These are phyloP conservation scores for Ceratobasidium sp. DNA, from an alignment of 1,284 basidiomycete genomes.

Conservation along the genomic window DNA sequence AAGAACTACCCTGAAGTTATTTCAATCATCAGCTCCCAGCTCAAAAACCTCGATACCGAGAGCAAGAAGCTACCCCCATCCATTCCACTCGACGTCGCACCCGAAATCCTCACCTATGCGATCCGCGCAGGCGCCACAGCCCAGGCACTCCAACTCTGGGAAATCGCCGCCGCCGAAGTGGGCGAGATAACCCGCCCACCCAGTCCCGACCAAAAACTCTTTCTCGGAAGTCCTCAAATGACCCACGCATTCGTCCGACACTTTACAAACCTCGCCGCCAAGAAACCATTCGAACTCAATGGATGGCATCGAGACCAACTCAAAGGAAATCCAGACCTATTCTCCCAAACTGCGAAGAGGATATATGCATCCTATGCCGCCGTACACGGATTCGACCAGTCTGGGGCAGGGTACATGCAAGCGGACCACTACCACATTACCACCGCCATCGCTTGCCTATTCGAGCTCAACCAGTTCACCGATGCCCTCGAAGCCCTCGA, in stretches of 20 bases:
- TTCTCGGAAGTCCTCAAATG: slow-evolving; percentile 18
- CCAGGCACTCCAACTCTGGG: slow-evolving; percentile 8
- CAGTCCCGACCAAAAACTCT: slow-evolving; percentile 4
- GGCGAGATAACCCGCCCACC: neutral
- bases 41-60: neutral
- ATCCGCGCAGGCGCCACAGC: slow-evolving; percentile 15
- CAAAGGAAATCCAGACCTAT: neutral
- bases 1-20: neutral
- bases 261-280: slow-evolving; percentile 23
- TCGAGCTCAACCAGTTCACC: slow-evolving; percentile 10
- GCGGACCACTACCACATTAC: slow-evolving; percentile 29
- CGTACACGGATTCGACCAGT: slow-evolving; percentile 20
- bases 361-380: slow-evolving; percentile 15
- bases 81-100: slow-evolving; percentile 16
- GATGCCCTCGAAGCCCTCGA: slow-evolving; percentile 18
- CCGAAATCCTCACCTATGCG: neutral
- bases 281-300: neutral
- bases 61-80: neutral
- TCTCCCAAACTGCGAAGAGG: neutral
- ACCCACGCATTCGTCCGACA: slow-evolving; percentile 19
- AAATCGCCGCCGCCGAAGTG: neutral
- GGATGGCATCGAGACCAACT: slow-evolving; percentile 10
- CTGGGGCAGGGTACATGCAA: neutral
- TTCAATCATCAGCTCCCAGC: neutral
- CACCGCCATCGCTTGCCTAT: slow-evolving; percentile 24